Evolutionary conservation across 2,329 filamentous ascomycete species (phyloP).

Genomic region (Arthrobotrys musiformis): DNA sequence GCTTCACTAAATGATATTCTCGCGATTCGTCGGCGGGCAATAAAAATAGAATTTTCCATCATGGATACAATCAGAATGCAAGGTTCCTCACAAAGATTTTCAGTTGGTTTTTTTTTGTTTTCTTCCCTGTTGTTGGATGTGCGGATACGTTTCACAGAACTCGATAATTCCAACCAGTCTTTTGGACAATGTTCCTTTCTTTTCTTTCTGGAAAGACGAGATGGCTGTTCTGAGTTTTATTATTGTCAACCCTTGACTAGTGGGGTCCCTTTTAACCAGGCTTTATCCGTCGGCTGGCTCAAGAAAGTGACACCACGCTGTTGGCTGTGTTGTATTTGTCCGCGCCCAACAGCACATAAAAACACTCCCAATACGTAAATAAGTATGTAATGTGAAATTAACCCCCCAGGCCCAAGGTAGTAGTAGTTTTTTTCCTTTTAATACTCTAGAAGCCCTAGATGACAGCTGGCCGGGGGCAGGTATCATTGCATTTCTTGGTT

Average conservation of each 20-base stretch:
- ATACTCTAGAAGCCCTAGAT: slow-evolving; percentile 7
- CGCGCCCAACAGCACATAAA: not conserved
- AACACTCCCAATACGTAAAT: no score
- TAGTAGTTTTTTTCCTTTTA: not conserved
- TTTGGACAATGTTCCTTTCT: not conserved
- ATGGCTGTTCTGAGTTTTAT: not conserved
- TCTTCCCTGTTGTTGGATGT: not conserved
- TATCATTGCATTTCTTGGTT: slow-evolving; percentile 44
- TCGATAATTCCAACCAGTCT: slow-evolving; percentile 18
- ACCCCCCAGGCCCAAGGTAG: no score
- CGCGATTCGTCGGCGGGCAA: slow-evolving; percentile 1
- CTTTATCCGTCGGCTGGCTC: slow-evolving; percentile 24
- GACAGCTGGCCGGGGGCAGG: slow-evolving; percentile 17
- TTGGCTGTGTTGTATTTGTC: slow-evolving; percentile 15
- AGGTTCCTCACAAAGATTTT: slow-evolving; percentile 7
- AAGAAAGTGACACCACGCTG: not conserved
- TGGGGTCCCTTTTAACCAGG: slow-evolving; percentile 30
- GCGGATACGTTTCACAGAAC: slow-evolving; percentile 34
- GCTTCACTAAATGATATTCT: not conserved
- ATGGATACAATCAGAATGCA: slow-evolving; percentile 23
- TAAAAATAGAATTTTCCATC: slow-evolving; percentile 40
- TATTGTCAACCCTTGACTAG: not conserved
- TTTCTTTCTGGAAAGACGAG: not conserved
- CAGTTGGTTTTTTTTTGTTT: slow-evolving; percentile 5
- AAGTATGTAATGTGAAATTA: no score